phyloP scores from a whole-genome alignment of 257 asterid genomes.

The Solanum dulcamara region DNA sequence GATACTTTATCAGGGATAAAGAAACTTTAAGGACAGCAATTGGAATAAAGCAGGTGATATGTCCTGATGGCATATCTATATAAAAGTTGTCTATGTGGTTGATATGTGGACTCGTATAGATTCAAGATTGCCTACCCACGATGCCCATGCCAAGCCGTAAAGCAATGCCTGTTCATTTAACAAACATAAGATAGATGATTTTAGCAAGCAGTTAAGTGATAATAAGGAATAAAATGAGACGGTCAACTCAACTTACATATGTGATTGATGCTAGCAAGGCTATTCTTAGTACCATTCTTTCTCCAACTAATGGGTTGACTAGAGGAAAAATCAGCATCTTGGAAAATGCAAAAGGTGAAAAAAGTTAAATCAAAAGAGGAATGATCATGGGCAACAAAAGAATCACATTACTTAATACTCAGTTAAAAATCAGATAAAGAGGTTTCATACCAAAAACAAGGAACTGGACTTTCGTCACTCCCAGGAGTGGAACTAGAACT shows the following conservation, averaged over 20 bases:
- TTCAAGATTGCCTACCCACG: constrained; percentile 51
- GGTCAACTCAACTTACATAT: constrained; percentile 45
- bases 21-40: neutral
- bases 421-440: neutral
- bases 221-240: neutral
- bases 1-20: neutral
- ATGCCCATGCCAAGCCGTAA: constrained; percentile 92
- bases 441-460: neutral
- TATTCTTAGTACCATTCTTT: constrained; percentile 59
- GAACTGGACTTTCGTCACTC: neutral
- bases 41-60: neutral
- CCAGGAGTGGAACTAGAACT: too few relatives aligned
- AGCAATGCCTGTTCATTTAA: constrained; percentile 51
- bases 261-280: constrained; percentile 59
- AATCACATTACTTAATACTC: neutral
- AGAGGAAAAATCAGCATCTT: constrained; percentile 79
- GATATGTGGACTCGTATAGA: neutral
- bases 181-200: neutral
- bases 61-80: neutral
- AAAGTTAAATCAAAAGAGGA: neutral
- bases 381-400: neutral
- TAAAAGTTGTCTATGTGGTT: neutral
- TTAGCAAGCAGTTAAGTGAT: neutral
- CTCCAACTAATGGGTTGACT: constrained; percentile 68
- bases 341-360: constrained; percentile 1